Conservation (phyloP, 225 moss, liverwort and hornwort species). For the Rhytidiadelphus loreus region DNA sequence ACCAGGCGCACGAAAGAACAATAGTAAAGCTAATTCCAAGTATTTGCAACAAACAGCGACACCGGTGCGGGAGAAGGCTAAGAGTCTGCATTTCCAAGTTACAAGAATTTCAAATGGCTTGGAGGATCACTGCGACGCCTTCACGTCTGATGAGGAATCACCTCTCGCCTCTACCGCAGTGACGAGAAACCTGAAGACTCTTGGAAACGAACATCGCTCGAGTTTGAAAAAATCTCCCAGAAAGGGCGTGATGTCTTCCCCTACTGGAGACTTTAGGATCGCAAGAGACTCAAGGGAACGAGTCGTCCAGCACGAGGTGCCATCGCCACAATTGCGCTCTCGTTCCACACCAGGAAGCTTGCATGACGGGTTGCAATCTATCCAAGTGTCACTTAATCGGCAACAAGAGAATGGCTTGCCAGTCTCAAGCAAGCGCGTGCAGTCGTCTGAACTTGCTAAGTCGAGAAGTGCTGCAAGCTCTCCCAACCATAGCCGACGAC, state of each 20-base stretch:
- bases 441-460: not conserved
- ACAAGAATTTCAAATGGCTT: not conserved
- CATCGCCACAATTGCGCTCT: not conserved
- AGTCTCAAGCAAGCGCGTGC: not conserved
- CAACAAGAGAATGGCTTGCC: conserved; percentile 1
- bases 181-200: not conserved
- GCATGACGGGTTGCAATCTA: not conserved
- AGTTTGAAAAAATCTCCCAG: not conserved
- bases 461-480: not conserved
- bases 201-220: not conserved
- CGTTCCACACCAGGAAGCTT: not conserved
- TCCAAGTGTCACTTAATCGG: not conserved
- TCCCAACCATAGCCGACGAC: conserved; percentile 1
- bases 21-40: not conserved
- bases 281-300: not conserved
- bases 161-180: not conserved
- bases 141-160: conserved; percentile 23
- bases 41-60: not conserved
- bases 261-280: not conserved
- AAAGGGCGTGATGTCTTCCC: not conserved
- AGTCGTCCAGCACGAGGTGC: not conserved
- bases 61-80: not conserved
- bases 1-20: not conserved
- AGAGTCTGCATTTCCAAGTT: not conserved
- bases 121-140: not conserved